These are phyloP conservation scores for Onygena corvina DNA, from an alignment of 2,329 filamentous ascomycete genomes.

Conservation along the genomic window DNA sequence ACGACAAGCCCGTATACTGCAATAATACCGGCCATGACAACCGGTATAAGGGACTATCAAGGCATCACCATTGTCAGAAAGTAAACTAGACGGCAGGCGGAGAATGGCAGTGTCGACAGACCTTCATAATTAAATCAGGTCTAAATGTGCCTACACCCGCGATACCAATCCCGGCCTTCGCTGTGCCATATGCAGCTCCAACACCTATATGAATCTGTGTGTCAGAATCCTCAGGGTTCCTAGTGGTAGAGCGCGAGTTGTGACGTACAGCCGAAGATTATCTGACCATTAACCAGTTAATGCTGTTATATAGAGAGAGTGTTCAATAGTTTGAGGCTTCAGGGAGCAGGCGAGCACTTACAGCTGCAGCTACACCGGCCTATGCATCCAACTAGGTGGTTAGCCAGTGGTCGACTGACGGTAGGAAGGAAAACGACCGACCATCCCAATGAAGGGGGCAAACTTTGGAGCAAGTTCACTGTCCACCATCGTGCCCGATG, in stretches of 20 bases:
- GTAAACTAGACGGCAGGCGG: neutral
- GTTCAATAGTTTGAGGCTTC: neutral
- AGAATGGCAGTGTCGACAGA: conserved; percentile 22
- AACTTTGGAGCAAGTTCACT: conserved; percentile 49
- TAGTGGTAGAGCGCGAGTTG: conserved; percentile 8
- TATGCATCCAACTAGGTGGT: conserved; percentile 15
- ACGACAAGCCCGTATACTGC: conserved; percentile 97
- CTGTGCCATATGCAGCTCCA: conserved; percentile 56
- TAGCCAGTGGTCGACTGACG: conserved; percentile 19
- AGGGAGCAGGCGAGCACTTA: conserved; percentile 22
- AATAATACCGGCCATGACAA: conserved; percentile 96
- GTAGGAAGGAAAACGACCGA: conserved; percentile 28
- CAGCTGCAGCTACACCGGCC: conserved; percentile 40
- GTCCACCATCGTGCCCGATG: conserved; percentile 30
- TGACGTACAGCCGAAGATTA: conserved; percentile 42
- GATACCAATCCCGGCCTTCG: conserved; percentile 57
- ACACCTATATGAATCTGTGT: conserved; percentile 36
- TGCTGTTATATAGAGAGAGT: neutral
- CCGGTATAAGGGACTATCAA: conserved; percentile 39
- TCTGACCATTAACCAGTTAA: conserved; percentile 24
- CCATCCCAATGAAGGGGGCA: conserved; percentile 57
- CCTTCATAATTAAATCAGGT: conserved; percentile 59
- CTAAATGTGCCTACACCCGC: conserved; percentile 54
- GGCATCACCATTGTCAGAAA: conserved; percentile 15
- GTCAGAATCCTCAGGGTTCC: conserved; percentile 1